A percentile compares a stretch with the other conserved stretches of the same genome.
These are phyloP conservation scores for Rhytidiadelphus loreus DNA, from an alignment of 225 moss, liverwort and hornwort species.

Conservation along the genomic window DNA sequence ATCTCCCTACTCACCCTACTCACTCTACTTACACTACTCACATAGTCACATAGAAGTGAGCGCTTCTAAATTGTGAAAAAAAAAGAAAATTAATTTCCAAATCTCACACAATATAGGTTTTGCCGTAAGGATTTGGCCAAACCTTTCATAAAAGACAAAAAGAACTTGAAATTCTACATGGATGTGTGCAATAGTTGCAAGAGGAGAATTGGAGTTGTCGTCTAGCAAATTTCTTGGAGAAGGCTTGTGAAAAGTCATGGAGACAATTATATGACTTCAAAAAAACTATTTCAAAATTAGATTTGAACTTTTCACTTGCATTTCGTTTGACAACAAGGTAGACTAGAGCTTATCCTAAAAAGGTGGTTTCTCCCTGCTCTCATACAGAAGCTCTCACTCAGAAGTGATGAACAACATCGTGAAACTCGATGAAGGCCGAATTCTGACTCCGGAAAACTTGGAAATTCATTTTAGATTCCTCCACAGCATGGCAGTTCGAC, in stretches of 20 bases:
- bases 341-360: background rate
- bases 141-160: background rate
- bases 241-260: no score
- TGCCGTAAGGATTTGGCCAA: accelerated
- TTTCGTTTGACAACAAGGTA: background rate
- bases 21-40: no score
- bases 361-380: background rate
- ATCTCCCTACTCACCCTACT: background rate
- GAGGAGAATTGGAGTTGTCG: background rate
- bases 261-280: background rate
- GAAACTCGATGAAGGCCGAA: no score
- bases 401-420: background rate
- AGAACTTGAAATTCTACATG: accelerated
- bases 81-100: background rate
- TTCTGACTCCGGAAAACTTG: background rate
- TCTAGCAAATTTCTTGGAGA: background rate
- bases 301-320: background rate
- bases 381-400: no score
- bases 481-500: background rate
- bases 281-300: background rate
- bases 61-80: background rate
- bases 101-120: accelerated
- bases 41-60: background rate
- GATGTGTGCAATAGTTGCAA: background rate
- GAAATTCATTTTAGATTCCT: background rate